Evolutionary conservation across 1,284 basidiomycete genomes (phyloP).

Genomic region (Ceratobasidium sp.): DNA sequence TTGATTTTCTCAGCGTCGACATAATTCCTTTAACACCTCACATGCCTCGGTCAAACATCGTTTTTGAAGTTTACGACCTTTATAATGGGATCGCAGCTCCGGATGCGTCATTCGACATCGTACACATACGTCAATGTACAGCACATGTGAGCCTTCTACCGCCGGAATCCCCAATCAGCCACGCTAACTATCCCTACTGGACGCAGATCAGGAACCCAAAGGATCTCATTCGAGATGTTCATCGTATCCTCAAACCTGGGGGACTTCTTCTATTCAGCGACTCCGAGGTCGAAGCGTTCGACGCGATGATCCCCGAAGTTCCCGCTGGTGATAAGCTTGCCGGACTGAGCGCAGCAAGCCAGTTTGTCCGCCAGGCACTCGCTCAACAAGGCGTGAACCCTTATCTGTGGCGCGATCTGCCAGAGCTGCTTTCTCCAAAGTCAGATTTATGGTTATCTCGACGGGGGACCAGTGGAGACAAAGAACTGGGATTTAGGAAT

Average conservation of each 20-base stretch:
- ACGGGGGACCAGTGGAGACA: not conserved
- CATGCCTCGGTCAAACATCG: not conserved
- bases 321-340: not conserved
- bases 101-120: not conserved
- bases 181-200: not conserved
- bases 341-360: not conserved
- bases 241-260: not conserved
- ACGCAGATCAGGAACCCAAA: not conserved
- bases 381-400: not conserved
- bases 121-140: not conserved
- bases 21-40: not conserved
- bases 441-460: not conserved
- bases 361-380: not conserved
- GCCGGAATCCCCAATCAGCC: not conserved
- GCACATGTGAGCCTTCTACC: not conserved
- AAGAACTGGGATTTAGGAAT: not conserved
- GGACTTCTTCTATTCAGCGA: not conserved
- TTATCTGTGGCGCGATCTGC: not conserved
- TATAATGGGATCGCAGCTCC: not conserved
- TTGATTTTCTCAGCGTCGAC: not conserved
- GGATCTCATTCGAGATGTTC: not conserved
- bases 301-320: not conserved
- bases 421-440: not conserved
- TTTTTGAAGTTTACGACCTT: constrained; percentile 10
- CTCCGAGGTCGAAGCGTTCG: not conserved